Evolutionary conservation across 129 eudicot genomes (phyloP), one percentile per base, ranked within the genome.

Genomic region (Flaveria sonorensis): DNA sequence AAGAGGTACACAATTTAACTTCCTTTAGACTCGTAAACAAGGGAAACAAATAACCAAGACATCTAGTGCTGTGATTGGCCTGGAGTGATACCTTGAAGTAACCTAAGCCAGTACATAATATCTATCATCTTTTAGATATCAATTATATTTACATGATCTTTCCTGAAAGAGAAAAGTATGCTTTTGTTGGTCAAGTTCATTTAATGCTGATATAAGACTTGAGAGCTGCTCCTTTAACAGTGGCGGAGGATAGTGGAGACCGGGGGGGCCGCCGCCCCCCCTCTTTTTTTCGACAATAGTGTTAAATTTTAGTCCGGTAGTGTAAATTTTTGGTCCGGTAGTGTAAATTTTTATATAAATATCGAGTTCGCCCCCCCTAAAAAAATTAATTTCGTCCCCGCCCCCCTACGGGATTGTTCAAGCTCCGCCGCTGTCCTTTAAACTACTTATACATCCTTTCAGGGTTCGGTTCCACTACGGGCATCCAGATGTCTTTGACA

Each of bases 391-490:
- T n/a, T n/a, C n/a, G n/a, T n/a, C n/a, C n/a, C n/a, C n/a, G n/a
- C n/a, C n/a, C n/a, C n/a, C n/a, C n/a, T n/a, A n/a, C n/a, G n/a
- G n/a, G n/a, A n/a, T n/a, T n/a, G n/a, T n/a, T n/a, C n/a, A n/a
- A n/a, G n/a, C n/a, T n/a, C n/a, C n/a, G n/a, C n/a, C n/a, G n/a
- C n/a, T n/a, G n/a, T 48, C 45, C 53, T 59, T 79, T 76, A 24
- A 77, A 51, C 68, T 66, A 45, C 73, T 67, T 62, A 68, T 77
- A 23, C 83, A 66, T 71, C 20, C 64, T 48, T 53, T 63, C 79
- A 95, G 99, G 92, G 97, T 91, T 74, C 93, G 99, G 9, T 95
- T 95, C 94, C 99, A 95, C 68, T 95, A 95, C 78, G 99, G 99
- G 50, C 99, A 95, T 86, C 99, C 99, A 39, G 99, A 95, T 76